Conservation (phyloP, 257 asterid species). For the Scutellaria baicalensis region DNA sequence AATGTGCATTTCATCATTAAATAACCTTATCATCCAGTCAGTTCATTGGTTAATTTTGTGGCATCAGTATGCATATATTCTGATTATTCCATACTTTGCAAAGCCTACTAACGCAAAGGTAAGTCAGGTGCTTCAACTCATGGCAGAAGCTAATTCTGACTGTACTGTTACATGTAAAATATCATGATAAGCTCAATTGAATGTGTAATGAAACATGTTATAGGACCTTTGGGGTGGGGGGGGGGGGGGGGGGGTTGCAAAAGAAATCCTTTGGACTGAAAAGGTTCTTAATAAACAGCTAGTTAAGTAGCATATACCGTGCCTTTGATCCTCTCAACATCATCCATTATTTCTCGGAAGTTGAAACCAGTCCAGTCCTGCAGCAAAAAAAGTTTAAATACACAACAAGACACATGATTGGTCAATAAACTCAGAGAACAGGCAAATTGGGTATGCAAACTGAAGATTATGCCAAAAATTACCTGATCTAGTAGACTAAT, state of each 20-base stretch:
- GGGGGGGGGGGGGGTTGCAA: neutral
- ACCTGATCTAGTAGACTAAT: neutral
- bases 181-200: neutral
- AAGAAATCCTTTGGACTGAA: neutral
- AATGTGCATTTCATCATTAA: too few species aligned
- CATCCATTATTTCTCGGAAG: slow-evolving; percentile 91
- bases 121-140: neutral
- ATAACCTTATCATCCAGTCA: neutral
- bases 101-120: neutral
- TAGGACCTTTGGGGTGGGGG: too few species aligned
- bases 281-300: slow-evolving; percentile 13
- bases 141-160: neutral
- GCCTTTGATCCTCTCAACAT: slow-evolving; percentile 98
- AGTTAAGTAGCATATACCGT: slow-evolving; percentile 64
- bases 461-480: neutral
- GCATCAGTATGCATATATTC: neutral
- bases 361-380: slow-evolving; percentile 98
- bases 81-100: neutral
- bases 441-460: slow-evolving; percentile 3
- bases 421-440: neutral
- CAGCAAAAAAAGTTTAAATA: slow-evolving; percentile 27
- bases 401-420: neutral
- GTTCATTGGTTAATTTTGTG: neutral
- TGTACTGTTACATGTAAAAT: neutral
- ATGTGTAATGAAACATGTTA: neutral